These are phyloP conservation scores for Backusella morwellensis DNA, from an alignment of 192 early-diverging fungal species.

Conservation along the genomic window DNA sequence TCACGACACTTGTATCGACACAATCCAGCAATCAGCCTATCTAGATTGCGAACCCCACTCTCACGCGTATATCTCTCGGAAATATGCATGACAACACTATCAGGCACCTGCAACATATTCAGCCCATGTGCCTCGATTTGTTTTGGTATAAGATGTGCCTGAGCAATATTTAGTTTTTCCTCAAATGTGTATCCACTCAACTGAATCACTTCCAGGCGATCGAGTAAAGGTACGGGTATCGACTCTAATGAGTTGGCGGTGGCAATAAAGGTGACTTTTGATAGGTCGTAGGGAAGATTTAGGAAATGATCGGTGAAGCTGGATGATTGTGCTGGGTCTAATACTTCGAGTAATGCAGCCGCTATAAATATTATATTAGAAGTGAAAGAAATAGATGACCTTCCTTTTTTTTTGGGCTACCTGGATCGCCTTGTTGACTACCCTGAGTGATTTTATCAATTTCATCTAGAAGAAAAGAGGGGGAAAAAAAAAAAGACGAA, in stretches of 20 bases:
- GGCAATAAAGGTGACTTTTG: constrained; percentile 75
- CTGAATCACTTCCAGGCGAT: constrained; percentile 82
- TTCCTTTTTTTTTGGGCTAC: background rate
- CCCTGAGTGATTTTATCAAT: constrained; percentile 77
- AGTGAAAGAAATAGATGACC: background rate
- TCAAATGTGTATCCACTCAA: constrained; percentile 81
- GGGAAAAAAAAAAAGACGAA: background rate
- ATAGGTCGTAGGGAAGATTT: constrained; percentile 65
- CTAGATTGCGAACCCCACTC: constrained; percentile 75
- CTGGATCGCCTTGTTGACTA: constrained; percentile 67
- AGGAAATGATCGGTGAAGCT: constrained; percentile 83
- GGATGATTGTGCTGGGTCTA: constrained; percentile 87
- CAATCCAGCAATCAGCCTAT: constrained; percentile 68
- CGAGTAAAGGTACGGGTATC: constrained; percentile 74
- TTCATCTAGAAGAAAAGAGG: constrained; percentile 45
- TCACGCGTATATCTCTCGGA: constrained; percentile 77
- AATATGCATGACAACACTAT: constrained; percentile 60
- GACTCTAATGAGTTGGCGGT: constrained; percentile 80
- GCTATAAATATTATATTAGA: constrained; percentile 18
- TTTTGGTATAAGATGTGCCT: constrained; percentile 71
- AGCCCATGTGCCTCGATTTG: constrained; percentile 68
- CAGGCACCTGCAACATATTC: constrained; percentile 41
- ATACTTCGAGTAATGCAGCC: constrained; percentile 77
- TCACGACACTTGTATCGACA: constrained; percentile 69
- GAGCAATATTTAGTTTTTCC: constrained; percentile 79